Base-by-base conservation (phyloP, 2,329 filamentous ascomycete species). In the Nemania sp. region DNA sequence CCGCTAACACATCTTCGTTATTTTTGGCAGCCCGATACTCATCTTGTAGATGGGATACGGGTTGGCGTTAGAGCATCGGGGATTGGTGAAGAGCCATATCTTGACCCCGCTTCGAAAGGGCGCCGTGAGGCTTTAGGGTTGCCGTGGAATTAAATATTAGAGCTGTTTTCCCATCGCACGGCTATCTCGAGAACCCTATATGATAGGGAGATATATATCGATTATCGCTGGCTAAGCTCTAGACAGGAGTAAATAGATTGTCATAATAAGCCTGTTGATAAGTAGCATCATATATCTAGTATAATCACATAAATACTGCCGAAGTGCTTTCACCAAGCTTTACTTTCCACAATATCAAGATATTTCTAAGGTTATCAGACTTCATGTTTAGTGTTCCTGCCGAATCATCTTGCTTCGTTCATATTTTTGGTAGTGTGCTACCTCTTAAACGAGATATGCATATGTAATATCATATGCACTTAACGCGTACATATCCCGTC, bases 61-160 rank as follows among this genome's bases (percentile, higher is more conserved):
- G 73, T 75, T 7, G 79, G 79, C 1, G 78, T 80, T 2, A 75
- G 81, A 15, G 79, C 81, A 5, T 78, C 79, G 2, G 77, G 79
- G 0, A 80, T 80, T 45, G 80, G 80, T 0, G 80, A 81, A 62
- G 73, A 73, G 5, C 80, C 80, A 0, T 82, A 80, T 62, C 64
- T 81, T 1, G 79, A 82, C 59, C 79, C 80, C 3, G 75, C 72
- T 6, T 77, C 75, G 55, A 77, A 67, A 6, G 75, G 76, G 10
- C 70, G 76, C 51, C 70, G 76, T n/a, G 75, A 77, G 56, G 76
- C 73, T 2, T 64, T 78, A 26, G 70, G 70, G 1, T 29, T 73
- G 43, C 67, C 72, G 11, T 56, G 32, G 47, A 66, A 70, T 27
- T 75, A 43, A 57, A n/a, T 57, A 41, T 13, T 26, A 20, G 11